Conservation (phyloP, 768 basidiomycete genomes). For the Chalciporus chontae region DNA sequence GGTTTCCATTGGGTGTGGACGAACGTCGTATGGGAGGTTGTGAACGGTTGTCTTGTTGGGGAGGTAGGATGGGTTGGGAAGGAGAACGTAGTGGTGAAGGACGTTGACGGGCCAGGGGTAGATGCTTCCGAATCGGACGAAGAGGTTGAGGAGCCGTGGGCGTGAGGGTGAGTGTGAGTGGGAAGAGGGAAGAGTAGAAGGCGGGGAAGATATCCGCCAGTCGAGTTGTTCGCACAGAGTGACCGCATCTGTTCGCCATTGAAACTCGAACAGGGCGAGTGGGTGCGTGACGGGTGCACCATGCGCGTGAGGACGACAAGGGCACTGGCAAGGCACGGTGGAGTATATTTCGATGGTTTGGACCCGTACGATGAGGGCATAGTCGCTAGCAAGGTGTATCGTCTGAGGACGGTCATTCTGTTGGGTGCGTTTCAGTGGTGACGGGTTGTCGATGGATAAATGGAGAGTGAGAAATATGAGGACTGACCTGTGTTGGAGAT, state of each 20-base stretch:
- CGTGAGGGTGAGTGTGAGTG: not conserved
- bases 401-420: constrained; percentile 41
- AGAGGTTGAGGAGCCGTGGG: constrained; percentile 42
- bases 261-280: constrained; percentile 45
- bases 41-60: constrained; percentile 15
- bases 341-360: constrained; percentile 43
- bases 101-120: constrained; percentile 70
- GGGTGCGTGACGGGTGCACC: constrained; percentile 37
- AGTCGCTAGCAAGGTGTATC: constrained; percentile 39
- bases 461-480: not conserved
- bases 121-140: constrained; percentile 56
- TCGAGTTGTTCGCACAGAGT: constrained; percentile 35
- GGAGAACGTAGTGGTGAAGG: constrained; percentile 58
- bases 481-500: constrained; percentile 30
- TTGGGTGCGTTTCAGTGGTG: constrained; percentile 1
- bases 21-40: constrained; percentile 47
- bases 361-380: constrained; percentile 44
- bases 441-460: not conserved
- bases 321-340: constrained; percentile 24
- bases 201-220: constrained; percentile 7
- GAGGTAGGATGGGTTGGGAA: constrained; percentile 40
- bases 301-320: constrained; percentile 6
- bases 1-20: constrained; percentile 32
- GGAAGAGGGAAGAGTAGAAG: not conserved
- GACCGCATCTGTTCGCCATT: constrained; percentile 55